phyloP scores from a whole-genome alignment of 129 eudicot genomes.

The Centaurea solstitialis region DNA sequence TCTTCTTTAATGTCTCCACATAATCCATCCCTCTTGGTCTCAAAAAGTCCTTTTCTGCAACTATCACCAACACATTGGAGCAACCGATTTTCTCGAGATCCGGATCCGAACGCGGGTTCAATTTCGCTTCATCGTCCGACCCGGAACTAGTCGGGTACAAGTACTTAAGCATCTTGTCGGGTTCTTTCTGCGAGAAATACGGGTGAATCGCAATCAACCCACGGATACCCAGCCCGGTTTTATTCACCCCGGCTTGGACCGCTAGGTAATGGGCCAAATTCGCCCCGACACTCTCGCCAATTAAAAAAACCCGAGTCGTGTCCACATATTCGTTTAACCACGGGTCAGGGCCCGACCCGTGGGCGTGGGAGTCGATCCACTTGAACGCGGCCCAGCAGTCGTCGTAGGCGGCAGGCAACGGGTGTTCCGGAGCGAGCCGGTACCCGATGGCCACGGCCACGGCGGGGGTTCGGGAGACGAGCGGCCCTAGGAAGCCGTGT shows the following conservation, averaged over 20 bases:
- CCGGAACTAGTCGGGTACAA: conserved; percentile 39
- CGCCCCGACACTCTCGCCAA: conserved; percentile 60
- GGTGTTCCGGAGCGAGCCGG: conserved; percentile 56
- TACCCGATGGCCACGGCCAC: conserved; percentile 43
- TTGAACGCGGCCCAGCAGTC: conserved; percentile 47
- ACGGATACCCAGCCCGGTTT: conserved; percentile 8
- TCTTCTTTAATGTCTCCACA: conserved; percentile 26
- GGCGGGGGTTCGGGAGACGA: conserved; percentile 33
- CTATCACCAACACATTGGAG: conserved; percentile 24
- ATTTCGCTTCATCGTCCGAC: conserved; percentile 37
- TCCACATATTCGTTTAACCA: conserved; percentile 52
- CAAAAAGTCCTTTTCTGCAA: conserved; percentile 32
- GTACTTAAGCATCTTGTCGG: conserved; percentile 24
- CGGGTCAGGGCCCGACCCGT: conserved; percentile 37
- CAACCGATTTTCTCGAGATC: conserved; percentile 35
- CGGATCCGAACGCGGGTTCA: conserved; percentile 44
- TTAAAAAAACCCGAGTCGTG: conserved; percentile 28
- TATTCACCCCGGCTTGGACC: conserved; percentile 35
- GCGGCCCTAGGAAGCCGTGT: conserved; percentile 25
- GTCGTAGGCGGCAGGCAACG: conserved; percentile 45
- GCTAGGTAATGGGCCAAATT: conserved; percentile 43
- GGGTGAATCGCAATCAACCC: conserved; percentile 52
- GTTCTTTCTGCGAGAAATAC: conserved; percentile 38
- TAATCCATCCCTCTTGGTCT: conserved; percentile 34
- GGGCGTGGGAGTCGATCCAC: conserved; percentile 47